These are phyloP conservation scores for Dovyalis caffra DNA, from an alignment of 345 rosid genomes.

Conservation along the genomic window DNA sequence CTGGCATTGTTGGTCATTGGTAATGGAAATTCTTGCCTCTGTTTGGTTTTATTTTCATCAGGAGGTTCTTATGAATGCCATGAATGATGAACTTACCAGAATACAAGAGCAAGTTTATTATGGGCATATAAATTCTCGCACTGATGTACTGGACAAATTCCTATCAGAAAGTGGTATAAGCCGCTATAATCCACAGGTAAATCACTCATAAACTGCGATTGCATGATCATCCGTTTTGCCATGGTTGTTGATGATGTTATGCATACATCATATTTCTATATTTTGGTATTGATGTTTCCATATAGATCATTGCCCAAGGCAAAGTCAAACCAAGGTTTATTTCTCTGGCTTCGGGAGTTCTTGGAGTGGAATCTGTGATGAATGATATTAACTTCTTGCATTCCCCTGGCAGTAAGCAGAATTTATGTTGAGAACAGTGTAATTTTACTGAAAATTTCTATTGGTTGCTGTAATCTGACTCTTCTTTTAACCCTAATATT, in stretches of 20 bases:
- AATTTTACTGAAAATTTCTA: not conserved
- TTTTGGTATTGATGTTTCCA: constrained; percentile 19
- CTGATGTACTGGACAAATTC: constrained; percentile 84
- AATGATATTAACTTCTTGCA: constrained; percentile 77
- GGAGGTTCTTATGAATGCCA: constrained; percentile 88
- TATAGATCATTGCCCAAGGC: constrained; percentile 65
- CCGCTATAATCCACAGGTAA: constrained; percentile 95
- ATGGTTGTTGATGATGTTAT: not conserved
- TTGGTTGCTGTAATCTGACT: not conserved
- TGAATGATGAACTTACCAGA: constrained; percentile 93
- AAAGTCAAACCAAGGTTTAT: constrained; percentile 65
- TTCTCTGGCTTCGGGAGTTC: constrained; percentile 60
- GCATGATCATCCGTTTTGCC: not conserved
- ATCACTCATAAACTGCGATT: constrained; percentile 14
- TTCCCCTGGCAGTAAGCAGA: constrained; percentile 75
- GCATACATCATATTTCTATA: not conserved
- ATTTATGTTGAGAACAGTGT: constrained; percentile 5
- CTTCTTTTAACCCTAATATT: constrained; percentile 24
- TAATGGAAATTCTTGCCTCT: not conserved
- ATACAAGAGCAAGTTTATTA: constrained; percentile 96
- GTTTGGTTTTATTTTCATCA: constrained; percentile 34
- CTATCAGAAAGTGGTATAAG: constrained; percentile 79
- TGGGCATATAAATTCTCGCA: constrained; percentile 78
- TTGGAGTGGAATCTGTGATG: constrained; percentile 58
- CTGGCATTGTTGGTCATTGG: not conserved